A percentile compares a stretch with the other conserved stretches of the same genome.
These are phyloP conservation scores for Suillus variegatus DNA, from an alignment of 768 basidiomycete species.

Conservation along the genomic window DNA sequence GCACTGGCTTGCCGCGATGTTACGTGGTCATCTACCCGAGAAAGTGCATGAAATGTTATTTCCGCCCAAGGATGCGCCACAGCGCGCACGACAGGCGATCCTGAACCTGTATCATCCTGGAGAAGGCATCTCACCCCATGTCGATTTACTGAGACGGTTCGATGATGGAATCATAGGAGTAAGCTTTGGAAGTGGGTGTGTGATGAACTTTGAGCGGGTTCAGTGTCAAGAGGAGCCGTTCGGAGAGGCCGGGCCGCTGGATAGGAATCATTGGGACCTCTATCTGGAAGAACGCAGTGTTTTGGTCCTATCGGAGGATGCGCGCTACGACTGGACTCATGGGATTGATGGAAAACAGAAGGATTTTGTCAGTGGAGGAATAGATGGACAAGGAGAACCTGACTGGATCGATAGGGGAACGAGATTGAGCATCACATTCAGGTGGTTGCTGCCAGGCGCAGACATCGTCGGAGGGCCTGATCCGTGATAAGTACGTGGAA, in stretches of 20 bases:
- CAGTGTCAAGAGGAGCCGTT: constrained; percentile 9
- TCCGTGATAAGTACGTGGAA: constrained; percentile 4
- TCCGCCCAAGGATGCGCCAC: constrained; percentile 39
- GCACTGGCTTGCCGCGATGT: constrained; percentile 44
- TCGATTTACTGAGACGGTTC: constrained; percentile 83
- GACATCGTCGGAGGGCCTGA: constrained; percentile 63
- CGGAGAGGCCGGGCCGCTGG: constrained; percentile 4
- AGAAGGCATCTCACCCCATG: constrained; percentile 85
- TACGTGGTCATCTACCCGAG: constrained; percentile 51
- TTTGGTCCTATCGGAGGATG: constrained; percentile 75
- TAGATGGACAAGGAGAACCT: constrained; percentile 19
- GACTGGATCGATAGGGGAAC: constrained; percentile 52
- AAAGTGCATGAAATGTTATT: constrained; percentile 61
- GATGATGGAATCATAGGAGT: constrained; percentile 90
- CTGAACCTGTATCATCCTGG: constrained; percentile 89
- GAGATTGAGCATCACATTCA: constrained; percentile 81
- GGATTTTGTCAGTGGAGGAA: constrained; percentile 53
- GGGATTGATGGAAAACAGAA: constrained; percentile 68
- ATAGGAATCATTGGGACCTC: constrained; percentile 39
- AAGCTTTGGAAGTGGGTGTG: constrained; percentile 77
- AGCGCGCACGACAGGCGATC: constrained; percentile 77
- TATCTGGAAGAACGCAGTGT: constrained; percentile 79
- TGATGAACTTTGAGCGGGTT: constrained; percentile 67
- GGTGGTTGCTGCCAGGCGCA: constrained; percentile 85
- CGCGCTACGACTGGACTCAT: constrained; percentile 87